These are phyloP conservation scores for Suillus brevipes DNA, from an alignment of 768 basidiomycete species.

Conservation along the genomic window DNA sequence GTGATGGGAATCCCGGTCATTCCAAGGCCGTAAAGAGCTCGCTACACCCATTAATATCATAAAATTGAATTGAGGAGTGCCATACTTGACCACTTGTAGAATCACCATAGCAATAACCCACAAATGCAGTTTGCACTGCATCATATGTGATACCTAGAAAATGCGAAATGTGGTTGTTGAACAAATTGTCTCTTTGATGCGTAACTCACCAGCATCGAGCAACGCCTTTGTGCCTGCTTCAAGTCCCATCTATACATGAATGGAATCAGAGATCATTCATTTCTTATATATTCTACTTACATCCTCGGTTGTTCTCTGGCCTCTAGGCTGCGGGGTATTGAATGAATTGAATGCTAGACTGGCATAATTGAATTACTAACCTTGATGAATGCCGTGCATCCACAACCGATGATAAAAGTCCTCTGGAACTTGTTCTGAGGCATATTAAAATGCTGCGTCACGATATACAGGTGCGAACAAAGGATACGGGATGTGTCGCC, in stretches of 20 bases:
- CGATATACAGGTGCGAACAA: background rate
- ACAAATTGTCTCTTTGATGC: background rate
- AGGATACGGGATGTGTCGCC: background rate
- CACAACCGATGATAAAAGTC: constrained; percentile 70
- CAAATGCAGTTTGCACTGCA: constrained; percentile 67
- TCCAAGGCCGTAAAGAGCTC: constrained; percentile 80
- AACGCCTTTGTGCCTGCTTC: constrained; percentile 87
- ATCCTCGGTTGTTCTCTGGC: constrained; percentile 67
- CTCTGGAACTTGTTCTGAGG: constrained; percentile 13
- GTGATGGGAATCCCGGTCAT: constrained; percentile 82
- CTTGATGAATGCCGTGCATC: constrained; percentile 80
- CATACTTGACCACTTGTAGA: constrained; percentile 74
- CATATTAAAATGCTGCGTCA: background rate
- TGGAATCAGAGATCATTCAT: background rate
- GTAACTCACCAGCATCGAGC: constrained; percentile 67
- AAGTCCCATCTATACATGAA: constrained; percentile 65
- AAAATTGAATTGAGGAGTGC: background rate
- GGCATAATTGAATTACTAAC: constrained; percentile 34
- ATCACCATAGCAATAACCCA: constrained; percentile 80
- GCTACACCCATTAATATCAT: constrained; percentile 36
- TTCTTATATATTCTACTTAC: constrained; percentile 37
- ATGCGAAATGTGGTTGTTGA: background rate
- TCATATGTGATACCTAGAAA: constrained; percentile 79
- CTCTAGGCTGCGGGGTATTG: constrained; percentile 53
- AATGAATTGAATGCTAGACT: constrained; percentile 10